Base-by-base conservation (phyloP, 805 yeast species). In the Spathaspora hagerdaliae region DNA sequence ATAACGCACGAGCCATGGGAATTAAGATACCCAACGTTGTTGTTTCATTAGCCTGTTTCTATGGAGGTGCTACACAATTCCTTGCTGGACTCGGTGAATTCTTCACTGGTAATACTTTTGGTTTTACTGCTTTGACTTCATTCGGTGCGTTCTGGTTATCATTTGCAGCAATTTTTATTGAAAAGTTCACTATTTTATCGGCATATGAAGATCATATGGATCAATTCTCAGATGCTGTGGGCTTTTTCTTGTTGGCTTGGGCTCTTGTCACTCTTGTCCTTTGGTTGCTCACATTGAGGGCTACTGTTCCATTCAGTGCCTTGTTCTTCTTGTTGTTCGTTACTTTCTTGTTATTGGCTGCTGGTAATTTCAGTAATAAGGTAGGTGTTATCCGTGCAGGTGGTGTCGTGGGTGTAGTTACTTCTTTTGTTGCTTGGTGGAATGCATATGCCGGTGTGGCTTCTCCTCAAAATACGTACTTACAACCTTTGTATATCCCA, bases 101-200 rank as follows among this genome's bases (percentile, higher is more conserved):
- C 51, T 78, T 79, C 3, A 57, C 77, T 38, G 86, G 81, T 44
- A 82, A 83, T 63, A 78, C 85, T 15, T 83, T 83, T 65, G 87
- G 83, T 65, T 84, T 81, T 46, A 75, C 82, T 10, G 85, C 86
- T 2, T 67, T 83, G 44, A 59, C 77, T 39, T 77, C 83, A 4
- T 82, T 71, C 53, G 90, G 90, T 42, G 85, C 83, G 3, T 85
- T 83, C 61, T 84, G 90, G 90, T 58, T 83, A 55, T 65, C 83
- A 19, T 85, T 65, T 55, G 84, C 79, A 31, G 83, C 87, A 1
- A 73, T 85, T 38, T 62, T 75, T 50, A 67, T 83, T 35, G 74
- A 74, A 11, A 75, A 79, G 57, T 85, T 84, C 61, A 85, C 85
- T 31, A 79, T 84, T 46, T 63, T 61, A 27, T 66, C 62, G 3